phyloP scores from a whole-genome alignment of 768 basidiomycete species.

The Pleurotus giganteus region DNA sequence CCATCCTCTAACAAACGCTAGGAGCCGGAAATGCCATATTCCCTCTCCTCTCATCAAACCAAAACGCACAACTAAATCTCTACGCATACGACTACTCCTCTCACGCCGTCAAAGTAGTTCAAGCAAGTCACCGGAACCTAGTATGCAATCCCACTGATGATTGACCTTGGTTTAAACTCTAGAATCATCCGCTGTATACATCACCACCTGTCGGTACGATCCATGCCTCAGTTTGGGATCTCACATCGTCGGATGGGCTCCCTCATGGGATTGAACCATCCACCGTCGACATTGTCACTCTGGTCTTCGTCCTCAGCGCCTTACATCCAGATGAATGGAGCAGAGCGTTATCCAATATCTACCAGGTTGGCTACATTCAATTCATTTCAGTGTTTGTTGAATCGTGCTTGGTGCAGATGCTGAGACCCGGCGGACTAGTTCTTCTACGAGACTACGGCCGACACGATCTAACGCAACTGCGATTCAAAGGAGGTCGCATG shows the following conservation, averaged over 20 bases:
- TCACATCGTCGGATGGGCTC: slow-evolving; percentile 60
- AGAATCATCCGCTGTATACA: slow-evolving; percentile 74
- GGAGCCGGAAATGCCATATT: slow-evolving; percentile 96
- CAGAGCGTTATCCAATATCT: slow-evolving; percentile 76
- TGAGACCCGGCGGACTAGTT: slow-evolving; percentile 86
- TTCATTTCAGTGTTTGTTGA: background rate
- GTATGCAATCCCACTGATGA: background rate
- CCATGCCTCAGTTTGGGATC: slow-evolving; percentile 86
- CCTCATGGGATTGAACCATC: slow-evolving; percentile 62
- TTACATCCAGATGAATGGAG: slow-evolving; percentile 93
- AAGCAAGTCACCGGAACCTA: slow-evolving; percentile 44
- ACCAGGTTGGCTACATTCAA: slow-evolving; percentile 46
- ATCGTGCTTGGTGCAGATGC: slow-evolving; percentile 48
- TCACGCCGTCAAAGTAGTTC: slow-evolving; percentile 87
- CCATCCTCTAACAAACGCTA: slow-evolving; percentile 21
- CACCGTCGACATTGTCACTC: slow-evolving; percentile 84
- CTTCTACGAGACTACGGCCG: slow-evolving; percentile 94
- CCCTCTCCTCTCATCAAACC: slow-evolving; percentile 79
- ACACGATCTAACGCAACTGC: slow-evolving; percentile 90
- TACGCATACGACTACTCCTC: slow-evolving; percentile 90
- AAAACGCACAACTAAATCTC: slow-evolving; percentile 72
- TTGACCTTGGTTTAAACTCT: slow-evolving; percentile 8
- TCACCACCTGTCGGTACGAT: slow-evolving; percentile 69
- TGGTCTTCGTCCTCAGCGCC: slow-evolving; percentile 93
- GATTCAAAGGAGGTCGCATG: slow-evolving; percentile 86